Percentiles rank a stretch among this genome's conserved stretches.
Evolutionary conservation across 2,329 filamentous ascomycete genomes (phyloP).

Genomic region (Ustulina deusta): DNA sequence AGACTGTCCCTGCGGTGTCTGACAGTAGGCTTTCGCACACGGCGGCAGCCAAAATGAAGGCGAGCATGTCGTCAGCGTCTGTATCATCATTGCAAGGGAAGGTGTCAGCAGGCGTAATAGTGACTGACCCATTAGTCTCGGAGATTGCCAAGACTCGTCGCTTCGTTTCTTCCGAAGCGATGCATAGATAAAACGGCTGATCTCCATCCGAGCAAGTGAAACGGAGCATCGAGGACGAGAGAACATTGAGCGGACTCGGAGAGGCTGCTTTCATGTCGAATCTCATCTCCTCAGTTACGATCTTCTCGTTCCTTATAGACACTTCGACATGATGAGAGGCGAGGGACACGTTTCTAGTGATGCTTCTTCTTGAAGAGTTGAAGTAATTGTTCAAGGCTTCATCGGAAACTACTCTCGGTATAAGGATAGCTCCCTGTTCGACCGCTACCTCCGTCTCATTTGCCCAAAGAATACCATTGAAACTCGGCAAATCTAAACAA

Average conservation of each 20-base stretch:
- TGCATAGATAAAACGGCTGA: background rate
- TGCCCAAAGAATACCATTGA: background rate
- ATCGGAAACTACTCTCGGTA: conserved; percentile 4
- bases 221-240: background rate
- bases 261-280: background rate
- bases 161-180: background rate
- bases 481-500: background rate
- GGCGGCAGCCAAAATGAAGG: background rate
- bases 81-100: background rate
- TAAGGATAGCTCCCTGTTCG: background rate
- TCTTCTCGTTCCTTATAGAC: background rate
- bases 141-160: background rate
- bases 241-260: background rate
- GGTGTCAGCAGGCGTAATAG: too few relatives aligned
- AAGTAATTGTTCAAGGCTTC: background rate
- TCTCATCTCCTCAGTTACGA: background rate
- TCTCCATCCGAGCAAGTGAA: background rate
- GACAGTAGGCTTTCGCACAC: background rate
- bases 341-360: background rate
- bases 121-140: background rate
- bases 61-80: background rate
- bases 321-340: background rate
- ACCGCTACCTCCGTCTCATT: conserved; percentile 18
- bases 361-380: conserved; percentile 1
- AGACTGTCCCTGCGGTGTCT: background rate